Conservation (phyloP, 768 basidiomycete genomes). For the Suillus bovinus region DNA sequence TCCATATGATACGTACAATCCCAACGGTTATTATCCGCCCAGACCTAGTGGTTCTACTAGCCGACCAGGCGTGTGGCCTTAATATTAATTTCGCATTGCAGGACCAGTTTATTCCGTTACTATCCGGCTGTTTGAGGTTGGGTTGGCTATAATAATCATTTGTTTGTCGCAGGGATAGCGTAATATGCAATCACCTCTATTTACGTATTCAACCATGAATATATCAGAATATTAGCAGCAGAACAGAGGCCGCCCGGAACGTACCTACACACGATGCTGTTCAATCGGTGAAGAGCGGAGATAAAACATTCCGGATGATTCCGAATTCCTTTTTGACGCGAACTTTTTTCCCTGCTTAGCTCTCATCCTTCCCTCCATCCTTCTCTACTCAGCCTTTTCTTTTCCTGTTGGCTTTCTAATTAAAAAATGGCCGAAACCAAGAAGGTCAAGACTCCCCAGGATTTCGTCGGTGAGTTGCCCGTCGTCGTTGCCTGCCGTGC, state of each 20-base stretch:
- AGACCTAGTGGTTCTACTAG: slow-evolving; percentile 24
- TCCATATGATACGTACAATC: slow-evolving; percentile 26
- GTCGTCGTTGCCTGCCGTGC: background rate
- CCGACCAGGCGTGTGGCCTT: slow-evolving; percentile 31
- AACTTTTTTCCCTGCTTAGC: slow-evolving; percentile 49
- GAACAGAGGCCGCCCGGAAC: slow-evolving; percentile 13
- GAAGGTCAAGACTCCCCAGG: slow-evolving; percentile 88
- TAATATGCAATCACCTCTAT: background rate
- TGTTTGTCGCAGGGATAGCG: slow-evolving; percentile 4
- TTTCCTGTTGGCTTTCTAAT: slow-evolving; percentile 37
- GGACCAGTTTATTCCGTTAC: slow-evolving; percentile 6
- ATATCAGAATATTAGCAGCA: background rate
- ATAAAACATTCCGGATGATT: slow-evolving; percentile 31
- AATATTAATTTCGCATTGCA: slow-evolving; percentile 16
- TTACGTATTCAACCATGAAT: background rate
- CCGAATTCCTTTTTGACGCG: slow-evolving; percentile 38
- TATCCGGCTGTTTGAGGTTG: slow-evolving; percentile 12
- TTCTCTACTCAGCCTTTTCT: slow-evolving; percentile 51
- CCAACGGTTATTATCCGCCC: slow-evolving; percentile 19
- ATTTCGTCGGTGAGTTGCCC: slow-evolving; percentile 69
- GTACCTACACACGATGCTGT: background rate
- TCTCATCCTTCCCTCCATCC: slow-evolving; percentile 45
- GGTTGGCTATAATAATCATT: slow-evolving; percentile 15
- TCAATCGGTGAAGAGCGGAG: slow-evolving; percentile 30
- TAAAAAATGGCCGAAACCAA: slow-evolving; percentile 77